Base-by-base conservation (phyloP, 306 rosid genomes). In the Abrus precatorius region DNA sequence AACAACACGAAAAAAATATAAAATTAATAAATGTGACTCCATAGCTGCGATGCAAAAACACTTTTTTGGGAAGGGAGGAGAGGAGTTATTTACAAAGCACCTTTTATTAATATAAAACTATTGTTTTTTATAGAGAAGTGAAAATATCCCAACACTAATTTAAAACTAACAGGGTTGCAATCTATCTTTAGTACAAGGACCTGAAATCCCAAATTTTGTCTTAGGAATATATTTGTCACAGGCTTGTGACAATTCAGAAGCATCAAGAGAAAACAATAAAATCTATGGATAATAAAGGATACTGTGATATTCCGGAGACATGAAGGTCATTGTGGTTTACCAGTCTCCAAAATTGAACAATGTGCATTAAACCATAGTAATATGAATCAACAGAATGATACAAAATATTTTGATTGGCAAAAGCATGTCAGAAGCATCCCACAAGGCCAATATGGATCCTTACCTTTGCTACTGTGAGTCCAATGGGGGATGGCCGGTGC, bases 401-500 rank as follows among this genome's bases (percentile, higher is more conserved):
- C 11, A 73, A 13, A 30, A 68, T 27, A 43, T 50, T 72, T 49
- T 28, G 28, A 28, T 8, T 72, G 34, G 64, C 34, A 41, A 28
- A 29, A 36, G 40, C 65, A 52, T 28, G 30, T 30, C 32, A 43
- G 30, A 83, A 78, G 74, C 11, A 34, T 77, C 61, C n/a, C 56
- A 29, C 14, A 69, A 43, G 47, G 44, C 77, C 44, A 78, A 71
- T 40, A 66, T 56, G 34, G 54, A 5, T 45, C 49, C 83, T 74
- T 82, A 91, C 99, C 97, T 89, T 95, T 5, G 98, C 97, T 85
- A 95, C 92, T 12, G 97, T 90, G 74, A 93, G 94, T 80, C 99
- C 99, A 82, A 95, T 93, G 83, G 99, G 99, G 80, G 97, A 95
- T 20, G 95, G 95, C 70, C 99, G 91, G 77, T 95, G 99, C 77